Conservation (phyloP, 2,329 filamentous ascomycete species). For the Trichoderma oligosporum region DNA sequence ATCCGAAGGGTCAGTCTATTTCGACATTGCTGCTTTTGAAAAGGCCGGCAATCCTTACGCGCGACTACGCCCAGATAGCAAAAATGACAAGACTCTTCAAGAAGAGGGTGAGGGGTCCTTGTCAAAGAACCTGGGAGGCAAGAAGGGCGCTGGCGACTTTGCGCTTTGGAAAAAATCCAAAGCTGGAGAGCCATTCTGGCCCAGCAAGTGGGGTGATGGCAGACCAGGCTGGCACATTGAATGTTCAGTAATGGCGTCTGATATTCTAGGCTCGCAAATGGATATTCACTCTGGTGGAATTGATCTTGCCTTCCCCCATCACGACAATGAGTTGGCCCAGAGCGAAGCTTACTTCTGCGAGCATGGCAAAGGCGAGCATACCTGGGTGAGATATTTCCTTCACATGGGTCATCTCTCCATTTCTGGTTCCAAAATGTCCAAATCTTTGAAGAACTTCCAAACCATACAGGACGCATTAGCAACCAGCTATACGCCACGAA, state of each 20-base stretch:
- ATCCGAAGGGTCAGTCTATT: slow-evolving; percentile 84
- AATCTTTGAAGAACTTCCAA: slow-evolving; percentile 92
- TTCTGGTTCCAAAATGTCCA: slow-evolving; percentile 90
- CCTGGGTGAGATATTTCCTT: slow-evolving; percentile 94
- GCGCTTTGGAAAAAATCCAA: slow-evolving; percentile 93
- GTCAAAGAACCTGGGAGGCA: slow-evolving; percentile 57
- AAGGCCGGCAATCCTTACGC: slow-evolving; percentile 81
- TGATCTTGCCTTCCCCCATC: slow-evolving; percentile 86
- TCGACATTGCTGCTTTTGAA: slow-evolving; percentile 85
- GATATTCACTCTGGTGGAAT: slow-evolving; percentile 93
- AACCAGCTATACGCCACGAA: slow-evolving; percentile 68
- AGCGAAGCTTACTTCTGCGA: slow-evolving; percentile 77
- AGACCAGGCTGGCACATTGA: slow-evolving; percentile 96
- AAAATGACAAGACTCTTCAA: slow-evolving; percentile 75
- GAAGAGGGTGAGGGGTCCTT: slow-evolving; percentile 89
- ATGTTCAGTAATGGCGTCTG: slow-evolving; percentile 92
- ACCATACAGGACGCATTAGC: slow-evolving; percentile 81
- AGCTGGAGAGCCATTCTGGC: slow-evolving; percentile 86
- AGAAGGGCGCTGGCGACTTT: slow-evolving; percentile 79
- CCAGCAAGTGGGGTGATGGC: slow-evolving; percentile 80
- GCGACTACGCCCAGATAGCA: slow-evolving; percentile 77
- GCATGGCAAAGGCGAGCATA: slow-evolving; percentile 51
- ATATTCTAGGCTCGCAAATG: slow-evolving; percentile 77
- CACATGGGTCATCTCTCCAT: slow-evolving; percentile 91
- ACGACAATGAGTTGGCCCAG: slow-evolving; percentile 89